These are phyloP conservation scores for Trypethelium eluteriae DNA, from an alignment of 495 filamentous ascomycete genomes.

Conservation along the genomic window DNA sequence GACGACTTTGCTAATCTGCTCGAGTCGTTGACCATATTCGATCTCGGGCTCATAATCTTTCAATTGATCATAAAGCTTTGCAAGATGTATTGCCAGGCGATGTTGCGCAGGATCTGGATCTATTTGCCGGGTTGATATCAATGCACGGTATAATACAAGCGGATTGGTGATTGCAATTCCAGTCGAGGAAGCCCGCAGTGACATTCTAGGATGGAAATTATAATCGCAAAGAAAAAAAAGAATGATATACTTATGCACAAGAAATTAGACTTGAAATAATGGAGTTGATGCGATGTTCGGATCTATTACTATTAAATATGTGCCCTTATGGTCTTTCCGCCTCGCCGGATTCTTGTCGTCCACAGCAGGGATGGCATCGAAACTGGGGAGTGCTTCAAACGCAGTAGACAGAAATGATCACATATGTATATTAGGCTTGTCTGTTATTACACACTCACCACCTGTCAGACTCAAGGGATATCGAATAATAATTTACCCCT, in stretches of 20 bases:
- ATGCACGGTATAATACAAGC: constrained; percentile 56
- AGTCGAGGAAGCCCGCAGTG: constrained; percentile 24
- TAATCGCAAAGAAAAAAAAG: background rate
- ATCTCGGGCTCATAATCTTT: constrained; percentile 61
- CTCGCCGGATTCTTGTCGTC: background rate
- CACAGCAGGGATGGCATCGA: too few relatives aligned
- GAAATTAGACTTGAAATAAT: background rate
- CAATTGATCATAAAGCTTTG: constrained; percentile 57
- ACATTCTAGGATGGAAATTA: constrained; percentile 21
- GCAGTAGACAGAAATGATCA: too few relatives aligned
- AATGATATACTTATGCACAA: background rate
- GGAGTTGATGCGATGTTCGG: background rate
- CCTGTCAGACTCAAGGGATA: too few relatives aligned
- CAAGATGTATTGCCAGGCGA: constrained; percentile 58
- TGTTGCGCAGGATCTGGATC: constrained; percentile 59
- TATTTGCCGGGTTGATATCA: constrained; percentile 52
- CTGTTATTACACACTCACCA: too few relatives aligned
- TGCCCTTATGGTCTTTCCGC: background rate
- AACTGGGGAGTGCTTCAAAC: too few relatives aligned
- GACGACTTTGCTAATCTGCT: constrained; percentile 43
- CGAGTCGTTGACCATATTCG: constrained; percentile 52
- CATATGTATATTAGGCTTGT: too few relatives aligned
- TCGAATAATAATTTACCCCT: too few relatives aligned
- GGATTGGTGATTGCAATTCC: constrained; percentile 63
- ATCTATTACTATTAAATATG: background rate